Evolutionary conservation across 441 rosid genomes (phyloP).

Genomic region (Pelargonium australe): DNA sequence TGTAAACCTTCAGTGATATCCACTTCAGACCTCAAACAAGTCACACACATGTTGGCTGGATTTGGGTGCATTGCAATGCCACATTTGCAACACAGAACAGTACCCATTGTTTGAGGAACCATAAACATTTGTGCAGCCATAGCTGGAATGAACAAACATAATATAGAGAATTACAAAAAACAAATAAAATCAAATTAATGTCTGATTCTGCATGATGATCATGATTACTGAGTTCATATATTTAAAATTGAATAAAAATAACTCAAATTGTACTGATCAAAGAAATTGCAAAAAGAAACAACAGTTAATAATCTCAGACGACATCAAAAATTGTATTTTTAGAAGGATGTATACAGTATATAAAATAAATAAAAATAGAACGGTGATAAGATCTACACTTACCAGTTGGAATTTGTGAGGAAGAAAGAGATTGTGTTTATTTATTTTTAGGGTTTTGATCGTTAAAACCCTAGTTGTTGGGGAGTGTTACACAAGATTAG

Average conservation of each 20-base stretch:
- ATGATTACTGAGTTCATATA: background rate
- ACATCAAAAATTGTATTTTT: too few relatives aligned
- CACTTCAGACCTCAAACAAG: constrained; percentile 18
- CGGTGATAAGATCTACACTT: too few relatives aligned
- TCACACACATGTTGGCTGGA: constrained; percentile 17
- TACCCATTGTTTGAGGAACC: constrained; percentile 13
- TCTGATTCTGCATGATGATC: background rate
- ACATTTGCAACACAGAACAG: constrained; percentile 16
- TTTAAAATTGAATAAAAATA: background rate
- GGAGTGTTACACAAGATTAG: too few relatives aligned
- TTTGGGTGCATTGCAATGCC: constrained; percentile 16
- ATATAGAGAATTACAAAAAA: background rate
- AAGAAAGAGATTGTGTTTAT: too few relatives aligned
- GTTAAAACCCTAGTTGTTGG: too few relatives aligned
- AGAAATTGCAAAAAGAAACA: background rate
- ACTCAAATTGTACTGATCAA: background rate
- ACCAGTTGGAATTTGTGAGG: too few relatives aligned
- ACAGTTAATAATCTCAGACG: background rate
- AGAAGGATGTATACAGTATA: too few relatives aligned
- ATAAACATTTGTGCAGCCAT: constrained; percentile 6
- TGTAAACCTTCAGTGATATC: constrained; percentile 18
- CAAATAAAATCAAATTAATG: background rate
- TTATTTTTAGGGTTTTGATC: too few relatives aligned
- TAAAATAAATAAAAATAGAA: too few relatives aligned
- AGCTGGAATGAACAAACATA: background rate